These are phyloP conservation scores for Cruciata laevipes DNA, from an alignment of 257 asterid genomes.

Conservation along the genomic window DNA sequence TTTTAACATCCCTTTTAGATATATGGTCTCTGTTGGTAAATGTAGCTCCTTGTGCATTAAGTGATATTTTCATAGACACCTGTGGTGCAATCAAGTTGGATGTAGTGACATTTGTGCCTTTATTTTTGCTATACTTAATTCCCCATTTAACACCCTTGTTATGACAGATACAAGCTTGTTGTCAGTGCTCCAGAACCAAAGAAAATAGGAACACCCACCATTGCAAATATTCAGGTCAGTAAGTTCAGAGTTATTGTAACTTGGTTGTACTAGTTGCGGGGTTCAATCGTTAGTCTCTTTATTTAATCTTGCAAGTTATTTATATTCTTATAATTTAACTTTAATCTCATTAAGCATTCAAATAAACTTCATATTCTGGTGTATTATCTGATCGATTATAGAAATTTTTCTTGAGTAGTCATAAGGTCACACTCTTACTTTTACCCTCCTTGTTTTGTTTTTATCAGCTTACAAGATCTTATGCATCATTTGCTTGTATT, in stretches of 20 bases:
- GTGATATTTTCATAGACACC: not conserved
- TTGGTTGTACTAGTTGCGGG: not conserved
- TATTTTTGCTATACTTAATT: not conserved
- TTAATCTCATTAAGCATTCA: not conserved
- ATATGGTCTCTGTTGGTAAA: too few relatives aligned
- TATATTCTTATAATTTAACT: not conserved
- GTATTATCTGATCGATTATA: not conserved
- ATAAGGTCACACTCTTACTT: not conserved
- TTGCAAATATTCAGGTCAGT: constrained; percentile 76
- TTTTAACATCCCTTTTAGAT: too few relatives aligned
- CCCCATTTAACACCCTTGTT: constrained; percentile 15
- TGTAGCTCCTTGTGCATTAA: too few relatives aligned
- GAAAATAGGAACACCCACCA: constrained; percentile 80
- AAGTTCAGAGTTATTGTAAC: constrained; percentile 4
- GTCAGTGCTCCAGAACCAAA: constrained; percentile 80
- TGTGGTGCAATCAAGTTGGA: not conserved
- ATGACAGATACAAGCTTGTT: constrained; percentile 81
- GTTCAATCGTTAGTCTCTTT: not conserved
- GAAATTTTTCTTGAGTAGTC: not conserved
- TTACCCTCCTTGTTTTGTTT: not conserved
- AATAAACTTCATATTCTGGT: not conserved
- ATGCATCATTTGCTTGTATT: not conserved
- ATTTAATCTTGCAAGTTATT: not conserved
- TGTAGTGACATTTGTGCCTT: not conserved
- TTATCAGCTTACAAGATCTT: not conserved